Base-by-base conservation (phyloP, 768 basidiomycete species). In the Suillus spraguei region DNA sequence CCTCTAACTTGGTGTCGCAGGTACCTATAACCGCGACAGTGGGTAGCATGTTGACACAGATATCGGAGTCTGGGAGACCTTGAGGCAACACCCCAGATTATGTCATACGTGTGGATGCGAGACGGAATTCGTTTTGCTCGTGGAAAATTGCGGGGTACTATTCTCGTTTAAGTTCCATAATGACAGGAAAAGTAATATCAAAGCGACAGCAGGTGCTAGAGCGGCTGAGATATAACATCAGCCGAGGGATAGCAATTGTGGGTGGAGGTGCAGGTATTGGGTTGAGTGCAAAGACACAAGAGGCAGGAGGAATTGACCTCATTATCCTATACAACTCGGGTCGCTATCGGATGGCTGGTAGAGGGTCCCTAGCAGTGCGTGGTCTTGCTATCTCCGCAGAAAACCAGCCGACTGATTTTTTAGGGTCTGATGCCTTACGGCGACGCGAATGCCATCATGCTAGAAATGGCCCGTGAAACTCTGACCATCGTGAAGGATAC, bases 301-400 rank as follows among this genome's bases (percentile, higher is more conserved):
- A 74, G 60, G 65, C 67, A 22, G 69, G 72, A 0, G 64, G 74
- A 35, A 65, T 66, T 11, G 72, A 74, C 56, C 60, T 74, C 49
- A 38, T 75, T 41, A 72, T 74, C 71, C 56, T 75, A 33, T 76
- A 74, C 55, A 76, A 68, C 38, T 74, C 73, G 28, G 73, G 74
- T 9, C 71, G 73, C 22, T 69, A 74, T 58, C 68, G 69, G n/a
- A 70, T 70, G 74, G 68, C 72, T 17, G 74, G 67, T n/a, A 68
- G 74, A 46, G 70, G 74, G n/a, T 73, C 70, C 28, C 59, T 73
- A 42, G 72, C 74, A 38, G 72, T 69, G 62, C 61, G 74, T 52
- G 32, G 14, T 54, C n/a, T 42, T 50, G 36, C 13, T 38, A n/a
- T 60, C 28, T 56, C 28, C 39, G 32, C 38, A 36, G 42, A 20